Conservation (phyloP, 148 eudicot species). For the Amaranthus palmeri region DNA sequence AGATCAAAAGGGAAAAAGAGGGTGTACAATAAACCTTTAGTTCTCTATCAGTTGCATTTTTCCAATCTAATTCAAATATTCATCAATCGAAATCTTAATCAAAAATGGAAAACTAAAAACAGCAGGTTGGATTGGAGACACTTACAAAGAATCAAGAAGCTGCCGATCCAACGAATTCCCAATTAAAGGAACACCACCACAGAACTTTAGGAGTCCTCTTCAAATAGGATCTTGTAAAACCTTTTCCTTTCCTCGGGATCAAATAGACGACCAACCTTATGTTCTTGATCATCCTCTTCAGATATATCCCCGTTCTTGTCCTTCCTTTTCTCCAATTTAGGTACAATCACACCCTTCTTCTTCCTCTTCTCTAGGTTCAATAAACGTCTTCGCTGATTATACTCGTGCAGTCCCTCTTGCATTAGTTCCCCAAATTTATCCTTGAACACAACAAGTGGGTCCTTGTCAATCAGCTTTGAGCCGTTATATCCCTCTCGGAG, state of each 20-base stretch:
- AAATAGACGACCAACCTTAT: constrained; percentile 63
- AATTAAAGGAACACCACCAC: background rate
- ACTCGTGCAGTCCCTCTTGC: constrained; percentile 89
- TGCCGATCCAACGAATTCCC: background rate
- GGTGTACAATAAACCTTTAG: too few species aligned
- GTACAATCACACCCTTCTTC: constrained; percentile 36
- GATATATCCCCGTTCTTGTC: constrained; percentile 27
- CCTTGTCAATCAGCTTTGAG: constrained; percentile 64
- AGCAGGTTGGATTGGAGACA: background rate
- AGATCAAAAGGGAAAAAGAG: background rate
- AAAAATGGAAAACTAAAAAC: background rate
- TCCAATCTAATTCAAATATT: background rate
- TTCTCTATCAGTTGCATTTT: background rate
- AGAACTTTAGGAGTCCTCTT: constrained; percentile 32
- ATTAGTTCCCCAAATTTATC: constrained; percentile 87
- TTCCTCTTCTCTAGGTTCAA: constrained; percentile 65
- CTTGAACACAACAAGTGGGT: constrained; percentile 78
- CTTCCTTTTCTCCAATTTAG: constrained; percentile 33
- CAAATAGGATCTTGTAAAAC: constrained; percentile 79
- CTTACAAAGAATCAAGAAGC: background rate
- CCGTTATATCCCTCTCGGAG: constrained; percentile 79
- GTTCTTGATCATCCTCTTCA: constrained; percentile 46
- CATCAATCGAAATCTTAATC: background rate
- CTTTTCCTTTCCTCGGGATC: constrained; percentile 91
- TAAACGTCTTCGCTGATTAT: constrained; percentile 53